These are phyloP conservation scores for Sambucus nigra DNA, from an alignment of 129 eudicot species.

Conservation along the genomic window DNA sequence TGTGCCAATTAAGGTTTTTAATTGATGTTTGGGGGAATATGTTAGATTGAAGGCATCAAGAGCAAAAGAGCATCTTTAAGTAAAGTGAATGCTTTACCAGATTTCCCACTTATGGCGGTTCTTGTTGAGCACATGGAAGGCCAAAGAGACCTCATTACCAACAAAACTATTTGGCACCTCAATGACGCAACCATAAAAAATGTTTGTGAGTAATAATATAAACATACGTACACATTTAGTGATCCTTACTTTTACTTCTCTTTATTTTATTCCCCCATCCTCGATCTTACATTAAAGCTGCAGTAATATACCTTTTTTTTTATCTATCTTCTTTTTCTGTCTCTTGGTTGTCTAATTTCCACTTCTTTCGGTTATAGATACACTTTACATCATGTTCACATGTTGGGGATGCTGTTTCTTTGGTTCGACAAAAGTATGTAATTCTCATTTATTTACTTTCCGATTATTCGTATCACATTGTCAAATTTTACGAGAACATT, in stretches of 20 bases:
- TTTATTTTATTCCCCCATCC: no score
- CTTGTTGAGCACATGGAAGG: slow-evolving; percentile 82
- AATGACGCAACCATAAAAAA: slow-evolving; percentile 70
- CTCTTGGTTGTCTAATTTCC: not conserved
- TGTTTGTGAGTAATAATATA: slow-evolving; percentile 51
- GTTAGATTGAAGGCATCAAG: slow-evolving; percentile 24
- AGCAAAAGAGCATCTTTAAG: slow-evolving; percentile 13
- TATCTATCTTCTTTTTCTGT: not conserved
- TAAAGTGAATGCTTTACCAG: slow-evolving; percentile 56
- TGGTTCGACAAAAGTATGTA: slow-evolving; percentile 67
- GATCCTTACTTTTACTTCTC: not conserved
- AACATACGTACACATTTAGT: not conserved
- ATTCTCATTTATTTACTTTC: not conserved
- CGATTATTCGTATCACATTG: not conserved
- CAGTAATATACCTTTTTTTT: no score
- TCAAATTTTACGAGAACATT: not conserved
- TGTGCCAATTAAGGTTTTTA: not conserved
- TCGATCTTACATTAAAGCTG: no score
- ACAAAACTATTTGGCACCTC: slow-evolving; percentile 87
- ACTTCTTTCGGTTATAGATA: slow-evolving; percentile 27
- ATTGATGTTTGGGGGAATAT: not conserved
- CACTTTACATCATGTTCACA: slow-evolving; percentile 85
- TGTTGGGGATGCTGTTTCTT: slow-evolving; percentile 92
- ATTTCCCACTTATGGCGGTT: slow-evolving; percentile 85
- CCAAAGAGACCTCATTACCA: slow-evolving; percentile 83